Base-by-base conservation (phyloP, 1,284 basidiomycete genomes). In the Abortiporus biennis region DNA sequence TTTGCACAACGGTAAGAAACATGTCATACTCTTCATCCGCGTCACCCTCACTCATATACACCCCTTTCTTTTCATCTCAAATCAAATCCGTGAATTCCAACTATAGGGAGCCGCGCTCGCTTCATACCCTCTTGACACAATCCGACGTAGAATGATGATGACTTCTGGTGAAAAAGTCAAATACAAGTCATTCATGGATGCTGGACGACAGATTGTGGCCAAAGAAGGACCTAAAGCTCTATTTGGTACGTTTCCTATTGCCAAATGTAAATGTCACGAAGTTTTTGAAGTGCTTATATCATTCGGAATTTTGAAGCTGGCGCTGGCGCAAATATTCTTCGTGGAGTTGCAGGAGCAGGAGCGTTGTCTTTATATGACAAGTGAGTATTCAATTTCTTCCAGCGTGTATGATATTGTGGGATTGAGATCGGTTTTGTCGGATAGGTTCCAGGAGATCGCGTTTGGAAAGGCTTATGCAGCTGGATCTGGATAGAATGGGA, bases 101-200 rank as follows among this genome's bases (percentile, higher is more conserved):
- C n/a, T 17, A 6, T 38, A 69, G 68, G 69, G 67, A 49, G 80
- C 80, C 41, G 71, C 78, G 48, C 65, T 82, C 48, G 72, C 69
- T 47, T 73, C 79, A 38, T 84, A 84, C 61, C 80, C 80, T 6
- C 64, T 84, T 52, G 80, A 84, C 59, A 82, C 79, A 27, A 77
- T 80, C 58, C 68, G 79, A 48, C 69, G 78, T 56, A 62, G 71
- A 48, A 80, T 80, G 77, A 84, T 84, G 81, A 84, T 84, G 80
- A 81, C 78, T 24, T 76, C 74, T 3, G 82, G 78, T 49, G 69
- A 38, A n/a, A 19, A 17, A 20, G 21, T 36, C 4, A 22, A 54
- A 32, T 71, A 74, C 55, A 70, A 64, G 45, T 67, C 67, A 52
- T 82, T 78, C 69, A 57, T 82, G 47, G 78, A 86, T 55, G 78